Percentiles rank a stretch among this genome's conserved stretches.
These are phyloP conservation scores for Prunus armeniaca DNA, from an alignment of 306 rosid species.

Conservation along the genomic window DNA sequence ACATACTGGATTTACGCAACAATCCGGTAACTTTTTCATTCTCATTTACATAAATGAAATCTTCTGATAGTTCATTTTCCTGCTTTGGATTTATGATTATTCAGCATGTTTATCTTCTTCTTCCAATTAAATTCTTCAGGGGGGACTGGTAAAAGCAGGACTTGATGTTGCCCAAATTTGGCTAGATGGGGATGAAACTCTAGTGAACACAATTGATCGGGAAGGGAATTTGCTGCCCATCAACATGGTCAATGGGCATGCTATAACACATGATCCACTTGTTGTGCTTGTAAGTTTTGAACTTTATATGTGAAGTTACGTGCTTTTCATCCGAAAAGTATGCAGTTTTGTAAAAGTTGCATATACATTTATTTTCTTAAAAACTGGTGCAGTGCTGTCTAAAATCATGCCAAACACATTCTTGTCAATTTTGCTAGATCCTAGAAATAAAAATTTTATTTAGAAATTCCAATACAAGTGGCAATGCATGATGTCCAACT, in stretches of 20 bases:
- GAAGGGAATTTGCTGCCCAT: constrained; percentile 77
- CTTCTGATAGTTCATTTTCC: background rate
- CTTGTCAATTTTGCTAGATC: background rate
- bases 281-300: constrained; percentile 74
- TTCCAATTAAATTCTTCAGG: constrained; percentile 46
- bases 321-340: background rate
- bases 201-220: constrained; percentile 85
- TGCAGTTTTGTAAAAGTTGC: background rate
- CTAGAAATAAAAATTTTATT: background rate
- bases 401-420: background rate
- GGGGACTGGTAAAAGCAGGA: constrained; percentile 86
- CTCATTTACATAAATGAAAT: background rate
- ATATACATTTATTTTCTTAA: background rate
- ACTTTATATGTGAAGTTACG: background rate
- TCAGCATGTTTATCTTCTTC: background rate
- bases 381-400: background rate
- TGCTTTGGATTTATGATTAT: background rate
- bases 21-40: constrained; percentile 63
- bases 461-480: background rate
- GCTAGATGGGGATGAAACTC: constrained; percentile 95
- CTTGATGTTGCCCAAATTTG: constrained; percentile 97
- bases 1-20: constrained; percentile 89
- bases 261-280: constrained; percentile 92
- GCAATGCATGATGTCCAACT: background rate
- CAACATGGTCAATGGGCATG: constrained; percentile 82